A percentile compares a stretch with the other conserved stretches of the same genome.
phyloP scores from a whole-genome alignment of 208 protist genomes.

The Trypanosoma lewisi region DNA sequence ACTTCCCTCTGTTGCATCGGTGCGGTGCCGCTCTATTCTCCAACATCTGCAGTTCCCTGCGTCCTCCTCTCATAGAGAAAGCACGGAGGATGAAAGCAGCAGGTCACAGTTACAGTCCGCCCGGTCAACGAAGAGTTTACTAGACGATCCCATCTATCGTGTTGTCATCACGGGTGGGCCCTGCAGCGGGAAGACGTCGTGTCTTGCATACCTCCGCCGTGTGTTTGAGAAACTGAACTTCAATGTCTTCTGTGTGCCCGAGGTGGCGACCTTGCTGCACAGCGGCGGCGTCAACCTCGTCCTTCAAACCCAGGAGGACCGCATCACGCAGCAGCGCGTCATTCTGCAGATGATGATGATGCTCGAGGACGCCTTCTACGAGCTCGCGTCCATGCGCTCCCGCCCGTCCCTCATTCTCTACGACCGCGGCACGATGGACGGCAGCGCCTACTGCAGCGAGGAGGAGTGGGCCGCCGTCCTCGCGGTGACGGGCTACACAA shows the following conservation, averaged over 20 bases:
- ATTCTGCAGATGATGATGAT: constrained; percentile 46
- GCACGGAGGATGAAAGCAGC: neutral
- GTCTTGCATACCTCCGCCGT: too few species aligned
- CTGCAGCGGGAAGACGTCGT: constrained; percentile 55
- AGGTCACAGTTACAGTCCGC: neutral
- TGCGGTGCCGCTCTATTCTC: constrained; percentile 2
- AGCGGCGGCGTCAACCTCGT: constrained; percentile 25
- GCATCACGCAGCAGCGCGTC: constrained; percentile 35
- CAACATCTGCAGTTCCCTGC: neutral
- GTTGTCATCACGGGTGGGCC: constrained; percentile 57
- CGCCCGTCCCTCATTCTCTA: constrained; percentile 44
- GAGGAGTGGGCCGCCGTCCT: constrained; percentile 39
- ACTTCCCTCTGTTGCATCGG: neutral
- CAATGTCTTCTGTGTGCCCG: too few species aligned
- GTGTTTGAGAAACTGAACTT: too few species aligned
- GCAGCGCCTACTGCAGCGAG: constrained; percentile 48
- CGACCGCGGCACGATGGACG: constrained; percentile 62
- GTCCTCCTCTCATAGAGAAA: neutral
- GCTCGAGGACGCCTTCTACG: constrained; percentile 39
- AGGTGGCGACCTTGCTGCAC: too few species aligned
- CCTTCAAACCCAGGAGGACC: constrained; percentile 13
- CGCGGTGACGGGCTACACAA: constrained; percentile 17
- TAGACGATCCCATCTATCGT: constrained; percentile 37
- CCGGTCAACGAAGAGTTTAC: constrained; percentile 3
- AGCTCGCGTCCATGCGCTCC: constrained; percentile 22